Evolutionary conservation across 352 stramenopile genomes (phyloP), one percentile per base, ranked within the genome.

Genomic region (Phytophthora citrophthora): DNA sequence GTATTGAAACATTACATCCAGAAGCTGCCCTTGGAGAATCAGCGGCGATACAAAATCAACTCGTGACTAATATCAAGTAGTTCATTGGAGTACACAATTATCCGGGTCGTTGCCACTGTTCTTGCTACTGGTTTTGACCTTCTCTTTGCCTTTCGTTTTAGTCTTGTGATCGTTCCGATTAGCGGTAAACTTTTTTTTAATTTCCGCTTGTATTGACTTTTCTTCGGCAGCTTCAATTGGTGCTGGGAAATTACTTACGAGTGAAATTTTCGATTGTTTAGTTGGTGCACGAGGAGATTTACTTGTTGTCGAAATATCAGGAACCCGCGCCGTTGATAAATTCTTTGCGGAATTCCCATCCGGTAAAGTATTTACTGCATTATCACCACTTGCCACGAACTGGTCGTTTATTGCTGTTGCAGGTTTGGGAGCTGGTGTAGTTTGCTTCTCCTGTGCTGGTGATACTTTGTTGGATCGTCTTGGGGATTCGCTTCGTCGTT

Each of bases 31-130:
- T 20, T 46, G 3, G 63, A 58, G 9, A 36, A 51, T 10, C 63
- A 71, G 29, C 18, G 32, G 4, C 43, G 45, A 36, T 72, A 72
- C 15, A 39, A 41, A 34, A 12, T 34, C 29, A 34, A 12, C 29
- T 34, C 29, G 29, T 34, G 29, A 34, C 8, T 34, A 34, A 13
- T 34, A 3, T 3, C 2, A 13, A 34, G 29, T 7, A 34, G 29
- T 4, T 34, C 50, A 74, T 50, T 74, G 65, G 49, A 74, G n/a
- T 20, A 59, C 31, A n/a, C 65, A 74, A 34, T 62, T 58, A 10
- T 74, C 65, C 16, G 34, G 16, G 10, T 62, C 41, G 29, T 73
- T 69, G 5, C 16, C 34, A 23, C n/a, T 20, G 20, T 16, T 44
- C 68, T 47, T 58, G 43, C 15, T 31, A 27, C 39, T 51, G 8